Evolutionary conservation across 2,329 filamentous ascomycete genomes (phyloP).

Genomic region (Lasiodiplodia theobromae): DNA sequence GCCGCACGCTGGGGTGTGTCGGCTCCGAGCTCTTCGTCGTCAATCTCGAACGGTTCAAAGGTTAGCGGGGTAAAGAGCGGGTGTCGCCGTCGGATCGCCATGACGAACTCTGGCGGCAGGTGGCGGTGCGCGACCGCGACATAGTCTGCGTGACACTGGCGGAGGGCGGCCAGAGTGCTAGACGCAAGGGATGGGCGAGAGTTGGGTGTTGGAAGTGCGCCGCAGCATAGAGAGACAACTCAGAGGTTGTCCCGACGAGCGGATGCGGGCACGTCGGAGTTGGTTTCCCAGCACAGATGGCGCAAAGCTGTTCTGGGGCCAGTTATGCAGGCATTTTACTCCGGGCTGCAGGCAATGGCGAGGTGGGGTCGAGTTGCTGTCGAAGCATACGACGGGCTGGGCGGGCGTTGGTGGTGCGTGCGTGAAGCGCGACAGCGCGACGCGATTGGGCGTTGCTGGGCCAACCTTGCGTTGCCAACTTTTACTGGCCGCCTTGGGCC

Average conservation of each 20-base stretch:
- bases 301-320: neutral
- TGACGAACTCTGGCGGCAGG: neutral
- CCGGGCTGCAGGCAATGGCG: constrained; percentile 6
- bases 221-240: neutral
- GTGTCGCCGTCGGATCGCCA: constrained; percentile 11
- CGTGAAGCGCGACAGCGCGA: constrained; percentile 7
- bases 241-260: neutral
- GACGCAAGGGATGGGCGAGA: neutral
- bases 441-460: constrained; percentile 11
- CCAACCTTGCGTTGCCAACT: neutral
- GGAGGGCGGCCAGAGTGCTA: neutral
- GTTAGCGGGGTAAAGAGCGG: neutral
- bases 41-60: constrained; percentile 5
- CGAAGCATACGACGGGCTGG: constrained; percentile 5
- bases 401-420: neutral
- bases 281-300: neutral
- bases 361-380: neutral
- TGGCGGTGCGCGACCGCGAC: constrained; percentile 21
- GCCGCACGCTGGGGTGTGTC: constrained; percentile 49
- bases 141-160: neutral
- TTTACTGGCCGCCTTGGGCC: constrained; percentile 19
- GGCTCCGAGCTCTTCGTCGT: neutral
- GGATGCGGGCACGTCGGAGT: neutral
- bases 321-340: neutral
- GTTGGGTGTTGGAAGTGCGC: neutral